phyloP scores from a whole-genome alignment of 1,284 basidiomycete species.

The Leccinum holopus region DNA sequence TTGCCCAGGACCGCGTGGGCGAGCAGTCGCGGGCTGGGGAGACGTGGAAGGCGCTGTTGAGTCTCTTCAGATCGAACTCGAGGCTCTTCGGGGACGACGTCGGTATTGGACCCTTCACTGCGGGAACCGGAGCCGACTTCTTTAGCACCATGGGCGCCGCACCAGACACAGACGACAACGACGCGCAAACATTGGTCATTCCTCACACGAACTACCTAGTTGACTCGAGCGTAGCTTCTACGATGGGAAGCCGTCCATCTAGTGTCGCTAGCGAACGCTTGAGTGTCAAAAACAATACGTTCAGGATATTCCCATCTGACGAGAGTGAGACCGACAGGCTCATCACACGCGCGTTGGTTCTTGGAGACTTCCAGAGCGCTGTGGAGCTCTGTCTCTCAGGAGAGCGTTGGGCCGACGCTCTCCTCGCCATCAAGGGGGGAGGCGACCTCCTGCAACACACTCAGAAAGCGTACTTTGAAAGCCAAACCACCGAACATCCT shows the following conservation, averaged over 20 bases:
- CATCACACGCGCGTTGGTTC: slow-evolving; percentile 89
- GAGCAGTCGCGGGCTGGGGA: slow-evolving; percentile 45
- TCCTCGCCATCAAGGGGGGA: slow-evolving; percentile 91
- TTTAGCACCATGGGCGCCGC: slow-evolving; percentile 78
- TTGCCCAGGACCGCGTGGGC: slow-evolving; percentile 60
- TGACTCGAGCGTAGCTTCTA: slow-evolving; percentile 90
- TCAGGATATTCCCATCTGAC: slow-evolving; percentile 88
- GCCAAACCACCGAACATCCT: slow-evolving; percentile 72
- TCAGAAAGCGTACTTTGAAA: slow-evolving; percentile 93
- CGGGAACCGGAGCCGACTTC: slow-evolving; percentile 79
- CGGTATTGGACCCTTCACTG: slow-evolving; percentile 55
- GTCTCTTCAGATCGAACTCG: slow-evolving; percentile 87
- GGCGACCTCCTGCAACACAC: slow-evolving; percentile 86
- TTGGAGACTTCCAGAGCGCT: slow-evolving; percentile 93
- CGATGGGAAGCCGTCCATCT: slow-evolving; percentile 82
- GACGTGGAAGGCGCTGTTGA: slow-evolving; percentile 87
- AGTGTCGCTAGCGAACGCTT: slow-evolving; percentile 60
- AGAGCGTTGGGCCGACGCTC: slow-evolving; percentile 92
- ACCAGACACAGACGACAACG: slow-evolving; percentile 46
- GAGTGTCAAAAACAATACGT: slow-evolving; percentile 70
- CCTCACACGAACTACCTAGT: slow-evolving; percentile 78
- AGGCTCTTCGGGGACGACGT: slow-evolving; percentile 86
- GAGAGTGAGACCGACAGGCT: slow-evolving; percentile 88
- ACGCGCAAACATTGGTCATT: slow-evolving; percentile 59
- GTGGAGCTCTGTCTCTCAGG: slow-evolving; percentile 90